Evolutionary conservation across 345 rosid species (phyloP), one percentile per base, ranked within the genome.

Genomic region (Bruguiera gymnorhiza): DNA sequence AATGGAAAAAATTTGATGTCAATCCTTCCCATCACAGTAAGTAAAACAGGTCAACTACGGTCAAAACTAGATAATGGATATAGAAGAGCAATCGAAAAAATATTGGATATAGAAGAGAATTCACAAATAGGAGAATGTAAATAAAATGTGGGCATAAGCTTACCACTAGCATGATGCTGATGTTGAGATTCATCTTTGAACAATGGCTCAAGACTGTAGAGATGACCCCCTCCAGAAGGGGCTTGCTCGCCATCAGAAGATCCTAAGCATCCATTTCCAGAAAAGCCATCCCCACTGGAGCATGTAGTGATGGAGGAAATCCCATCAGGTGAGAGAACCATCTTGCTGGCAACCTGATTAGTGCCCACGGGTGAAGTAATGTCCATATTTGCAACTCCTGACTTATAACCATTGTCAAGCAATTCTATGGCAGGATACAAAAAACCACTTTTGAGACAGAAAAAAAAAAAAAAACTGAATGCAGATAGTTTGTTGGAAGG

Each of bases 221-320:
- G 66, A 21, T 53, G 58, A 53, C 63, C 66, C 34, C 66, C 60
- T 34, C 8, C 46, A 62, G 76, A 31, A 69, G 48, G 48, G 67
- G 60, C 39, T 30, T 64, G 52, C 66, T 61, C 61, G 60, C 24
- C 62, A 34, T 68, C 60, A 73, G 48, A 70, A 71, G 78, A 60
- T 66, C 62, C 80, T 56, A 46, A 73, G 71, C 75, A 56, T 69
- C 65, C 80, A 61, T 43, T 26, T 53, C 62, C 53, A 20, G 61
- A 43, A 67, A 62, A 31, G 1, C 78, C 63, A 54, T 70, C 76
- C 11, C 30, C 31, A 61, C 60, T 29, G 11, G 70, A 72, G 60
- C 30, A 69, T 20, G 69, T 56, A 4, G 79, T 67, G 16, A 70
- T 13, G 60, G 68, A 59, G 18, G 78, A 73, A 62, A 37, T 53